Conservation (phyloP, 805 yeast genomes). For the Candida dajiaensis region DNA sequence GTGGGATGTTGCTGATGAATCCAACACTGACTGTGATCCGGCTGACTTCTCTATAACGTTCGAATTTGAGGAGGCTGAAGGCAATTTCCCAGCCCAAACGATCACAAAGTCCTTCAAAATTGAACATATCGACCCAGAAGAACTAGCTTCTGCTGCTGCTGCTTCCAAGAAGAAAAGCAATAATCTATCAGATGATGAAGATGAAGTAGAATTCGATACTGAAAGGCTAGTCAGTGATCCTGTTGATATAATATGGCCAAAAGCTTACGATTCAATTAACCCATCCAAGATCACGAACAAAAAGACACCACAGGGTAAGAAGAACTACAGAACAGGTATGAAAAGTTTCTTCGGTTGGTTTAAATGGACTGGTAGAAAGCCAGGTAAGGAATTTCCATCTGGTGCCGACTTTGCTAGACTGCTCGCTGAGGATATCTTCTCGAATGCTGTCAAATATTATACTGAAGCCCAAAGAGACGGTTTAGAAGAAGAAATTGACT, state of each 20-base stretch:
- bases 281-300: slow-evolving; percentile 45
- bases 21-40: slow-evolving; percentile 34
- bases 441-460: slow-evolving; percentile 79
- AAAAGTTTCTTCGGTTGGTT: slow-evolving; percentile 86
- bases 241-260: slow-evolving; percentile 65
- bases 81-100: slow-evolving; percentile 47
- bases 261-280: slow-evolving; percentile 46
- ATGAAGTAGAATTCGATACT: slow-evolving; percentile 44
- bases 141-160: slow-evolving; percentile 2
- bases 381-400: slow-evolving; percentile 69
- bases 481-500: slow-evolving; percentile 47
- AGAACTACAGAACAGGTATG: slow-evolving; percentile 63
- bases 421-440: slow-evolving; percentile 74
- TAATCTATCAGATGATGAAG: slow-evolving; percentile 23
- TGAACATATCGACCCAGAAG: slow-evolving; percentile 22
- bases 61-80: slow-evolving; percentile 41
- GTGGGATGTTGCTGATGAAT: slow-evolving; percentile 31
- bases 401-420: slow-evolving; percentile 76
- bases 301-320: slow-evolving; percentile 49
- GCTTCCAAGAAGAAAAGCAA: slow-evolving; percentile 13
- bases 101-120: slow-evolving; percentile 55
- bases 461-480: slow-evolving; percentile 67
- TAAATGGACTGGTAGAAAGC: slow-evolving; percentile 73
- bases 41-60: slow-evolving; percentile 58
- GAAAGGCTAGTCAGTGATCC: slow-evolving; percentile 50